These are phyloP conservation scores for Saccharomycopsis javanensis DNA, from an alignment of 805 yeast genomes.

Conservation along the genomic window DNA sequence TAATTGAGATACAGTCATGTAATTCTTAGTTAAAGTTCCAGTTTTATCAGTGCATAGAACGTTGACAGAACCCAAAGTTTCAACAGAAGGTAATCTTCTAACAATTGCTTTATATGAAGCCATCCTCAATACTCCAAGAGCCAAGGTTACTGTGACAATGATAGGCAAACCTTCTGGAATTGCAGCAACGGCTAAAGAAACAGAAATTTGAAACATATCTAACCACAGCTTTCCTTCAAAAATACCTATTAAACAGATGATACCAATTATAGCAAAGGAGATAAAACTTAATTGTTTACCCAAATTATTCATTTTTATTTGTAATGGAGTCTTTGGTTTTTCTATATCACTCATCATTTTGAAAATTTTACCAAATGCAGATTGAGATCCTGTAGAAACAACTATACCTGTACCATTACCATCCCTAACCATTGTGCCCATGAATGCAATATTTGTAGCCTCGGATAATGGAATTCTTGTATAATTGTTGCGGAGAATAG, in stretches of 20 bases:
- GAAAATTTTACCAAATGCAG: slow-evolving; percentile 92
- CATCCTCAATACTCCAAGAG: slow-evolving; percentile 94
- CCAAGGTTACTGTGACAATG: slow-evolving; percentile 94
- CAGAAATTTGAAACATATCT: slow-evolving; percentile 97
- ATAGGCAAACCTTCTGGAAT: slow-evolving; percentile 98
- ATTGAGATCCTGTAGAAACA: slow-evolving; percentile 76
- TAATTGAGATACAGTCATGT: slow-evolving; percentile 77
- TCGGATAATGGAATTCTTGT: slow-evolving; percentile 32
- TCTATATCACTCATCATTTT: slow-evolving; percentile 93
- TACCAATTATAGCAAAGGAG: slow-evolving; percentile 79
- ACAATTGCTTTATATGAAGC: slow-evolving; percentile 91
- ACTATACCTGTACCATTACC: slow-evolving; percentile 95
- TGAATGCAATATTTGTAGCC: slow-evolving; percentile 74
- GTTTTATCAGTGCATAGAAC: slow-evolving; percentile 91
- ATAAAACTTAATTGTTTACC: slow-evolving; percentile 84
- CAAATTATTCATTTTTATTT: slow-evolving; percentile 87
- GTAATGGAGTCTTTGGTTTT: slow-evolving; percentile 96
- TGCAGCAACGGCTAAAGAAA: slow-evolving; percentile 96
- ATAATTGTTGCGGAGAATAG: slow-evolving; percentile 19
- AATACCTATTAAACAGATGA: slow-evolving; percentile 85
- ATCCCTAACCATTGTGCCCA: slow-evolving; percentile 96
- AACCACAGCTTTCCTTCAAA: slow-evolving; percentile 91
- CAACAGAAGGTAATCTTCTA: slow-evolving; percentile 88
- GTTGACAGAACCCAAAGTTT: slow-evolving; percentile 88
- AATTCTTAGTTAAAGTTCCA: slow-evolving; percentile 82